These are phyloP conservation scores for Xylaria sp. DNA, from an alignment of 2,329 filamentous ascomycete species.

Conservation along the genomic window DNA sequence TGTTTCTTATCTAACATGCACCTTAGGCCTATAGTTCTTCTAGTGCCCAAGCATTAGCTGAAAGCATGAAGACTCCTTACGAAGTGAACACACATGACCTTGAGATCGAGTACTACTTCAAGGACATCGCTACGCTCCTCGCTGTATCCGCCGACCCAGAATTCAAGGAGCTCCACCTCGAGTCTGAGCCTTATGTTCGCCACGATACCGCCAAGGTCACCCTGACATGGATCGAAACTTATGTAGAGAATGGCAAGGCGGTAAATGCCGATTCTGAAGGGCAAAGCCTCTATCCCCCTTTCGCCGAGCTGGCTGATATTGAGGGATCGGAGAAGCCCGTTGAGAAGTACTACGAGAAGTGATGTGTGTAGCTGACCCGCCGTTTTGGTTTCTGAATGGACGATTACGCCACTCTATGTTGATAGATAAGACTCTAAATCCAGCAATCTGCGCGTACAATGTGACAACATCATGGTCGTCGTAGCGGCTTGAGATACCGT, in stretches of 20 bases:
- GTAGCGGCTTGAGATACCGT: too few relatives aligned
- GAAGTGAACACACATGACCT: too few relatives aligned
- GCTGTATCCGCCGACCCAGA: neutral
- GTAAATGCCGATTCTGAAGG: neutral
- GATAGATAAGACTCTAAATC: too few relatives aligned
- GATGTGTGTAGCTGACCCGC: neutral
- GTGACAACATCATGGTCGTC: too few relatives aligned
- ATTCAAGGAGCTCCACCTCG: neutral
- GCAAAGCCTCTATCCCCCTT: neutral
- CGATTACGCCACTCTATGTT: too few relatives aligned
- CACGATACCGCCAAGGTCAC: neutral
- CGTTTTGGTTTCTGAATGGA: too few relatives aligned
- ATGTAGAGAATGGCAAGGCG: neutral
- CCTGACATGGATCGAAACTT: neutral
- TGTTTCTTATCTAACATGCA: neutral
- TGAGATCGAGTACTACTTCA: neutral
- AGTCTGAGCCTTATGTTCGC: neutral
- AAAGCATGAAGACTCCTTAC: neutral
- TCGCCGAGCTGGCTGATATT: neutral
- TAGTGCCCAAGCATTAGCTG: neutral
- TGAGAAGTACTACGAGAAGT: neutral
- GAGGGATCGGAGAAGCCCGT: neutral
- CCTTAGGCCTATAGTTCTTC: neutral
- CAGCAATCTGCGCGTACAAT: too few relatives aligned
- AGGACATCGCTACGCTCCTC: neutral